Conservation (phyloP, 2,329 filamentous ascomycete genomes). For the Nigrospora sphaerica region DNA sequence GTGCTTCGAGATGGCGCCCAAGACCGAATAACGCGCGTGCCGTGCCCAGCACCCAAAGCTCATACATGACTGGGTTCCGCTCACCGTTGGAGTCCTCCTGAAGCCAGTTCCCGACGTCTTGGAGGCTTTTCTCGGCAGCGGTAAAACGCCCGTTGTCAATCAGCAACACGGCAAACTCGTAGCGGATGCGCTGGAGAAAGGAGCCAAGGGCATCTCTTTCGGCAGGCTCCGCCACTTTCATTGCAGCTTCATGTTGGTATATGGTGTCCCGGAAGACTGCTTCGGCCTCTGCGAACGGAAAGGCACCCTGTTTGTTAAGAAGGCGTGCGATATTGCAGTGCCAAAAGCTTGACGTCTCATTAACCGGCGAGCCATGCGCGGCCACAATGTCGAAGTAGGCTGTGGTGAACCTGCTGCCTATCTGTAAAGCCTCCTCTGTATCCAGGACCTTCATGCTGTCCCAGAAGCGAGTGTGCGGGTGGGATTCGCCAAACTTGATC, state of each 20-base stretch:
- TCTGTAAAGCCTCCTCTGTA: background rate
- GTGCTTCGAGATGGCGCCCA: background rate
- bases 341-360: background rate
- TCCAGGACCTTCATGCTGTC: background rate
- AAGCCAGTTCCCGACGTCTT: background rate
- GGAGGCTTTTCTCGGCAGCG: background rate
- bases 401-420: background rate
- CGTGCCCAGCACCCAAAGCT: background rate
- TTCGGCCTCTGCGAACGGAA: background rate
- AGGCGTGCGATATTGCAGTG: background rate
- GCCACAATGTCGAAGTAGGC: constrained; percentile 4
- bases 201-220: background rate
- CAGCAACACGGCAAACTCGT: background rate
- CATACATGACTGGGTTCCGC: background rate
- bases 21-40: background rate
- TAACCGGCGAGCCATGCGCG: background rate
- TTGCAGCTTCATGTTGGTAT: background rate
- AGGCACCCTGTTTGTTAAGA: background rate
- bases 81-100: background rate
- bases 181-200: background rate
- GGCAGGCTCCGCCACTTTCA: background rate
- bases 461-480: constrained; percentile 3
- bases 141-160: background rate
- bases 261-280: background rate
- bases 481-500: constrained; percentile 2